Base-by-base conservation (phyloP, 345 rosid genomes). In the Zanthoxylum bungeanum region DNA sequence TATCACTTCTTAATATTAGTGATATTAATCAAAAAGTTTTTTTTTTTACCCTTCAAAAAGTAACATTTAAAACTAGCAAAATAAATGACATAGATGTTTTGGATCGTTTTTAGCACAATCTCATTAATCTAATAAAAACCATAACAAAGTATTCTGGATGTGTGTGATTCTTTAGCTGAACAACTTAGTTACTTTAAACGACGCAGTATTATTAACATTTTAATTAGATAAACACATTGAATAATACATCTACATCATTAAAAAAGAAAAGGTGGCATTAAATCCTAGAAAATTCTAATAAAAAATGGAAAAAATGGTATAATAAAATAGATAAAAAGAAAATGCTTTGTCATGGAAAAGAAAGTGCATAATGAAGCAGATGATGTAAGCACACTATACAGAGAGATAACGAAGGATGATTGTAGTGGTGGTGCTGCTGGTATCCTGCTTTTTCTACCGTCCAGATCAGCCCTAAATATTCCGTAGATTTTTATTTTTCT, bases 381-480 rank as follows among this genome's bases (percentile, higher is more conserved):
- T 25, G 36, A 63, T 40, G 50, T 3, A 62, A n/a, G n/a, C n/a
- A n/a, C n/a, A n/a, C n/a, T 16, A 24, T 24, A 28, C 33, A 33
- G 11, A 47, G 33, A 60, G 58, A 46, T 17, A 12, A 42, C 33
- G 73, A 47, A 58, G 64, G 25, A 44, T 1, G 21, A 7, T 19
- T 21, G 17, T 10, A 11, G 50, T 3, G 3, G 42, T 56, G 64
- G 34, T n/a, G n/a, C n/a, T n/a, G n/a, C n/a, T n/a, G n/a, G n/a
- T 19, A 56, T 39, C 52, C 5, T 30, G 66, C 46, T 21, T 30
- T 70, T 59, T 70, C 46, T 0, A 70, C 73, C 73, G 66, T 31
- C 73, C 66, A 33, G 57, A 59, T 59, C 44, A 44, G 44, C 10
- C 44, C 28, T 33, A 59, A 31, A 59, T 70, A 59, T 70, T 70